These are phyloP conservation scores for Solanum appendiculatum DNA, from an alignment of 257 asterid genomes.

Conservation along the genomic window DNA sequence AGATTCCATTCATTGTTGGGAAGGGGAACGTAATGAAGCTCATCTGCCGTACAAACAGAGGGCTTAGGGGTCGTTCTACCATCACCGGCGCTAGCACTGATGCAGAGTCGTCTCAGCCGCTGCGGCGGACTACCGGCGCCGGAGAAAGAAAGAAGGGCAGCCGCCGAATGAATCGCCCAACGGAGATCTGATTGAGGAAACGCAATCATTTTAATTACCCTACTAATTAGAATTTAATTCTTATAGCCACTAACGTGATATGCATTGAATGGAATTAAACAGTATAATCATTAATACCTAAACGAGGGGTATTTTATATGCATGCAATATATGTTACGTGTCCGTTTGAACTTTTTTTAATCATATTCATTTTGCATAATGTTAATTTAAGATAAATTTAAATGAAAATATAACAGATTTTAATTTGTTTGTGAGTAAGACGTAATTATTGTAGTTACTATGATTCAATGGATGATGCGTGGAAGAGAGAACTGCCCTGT, in stretches of 20 bases:
- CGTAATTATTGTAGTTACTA: background rate
- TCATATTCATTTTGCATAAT: background rate
- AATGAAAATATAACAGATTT: background rate
- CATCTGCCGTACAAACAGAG: conserved; percentile 89
- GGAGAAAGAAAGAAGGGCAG: conserved; percentile 30
- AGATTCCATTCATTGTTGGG: conserved; percentile 63
- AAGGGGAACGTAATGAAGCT: conserved; percentile 86
- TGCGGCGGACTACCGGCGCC: conserved; percentile 11
- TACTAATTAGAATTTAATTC: no score
- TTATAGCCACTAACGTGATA: no score
- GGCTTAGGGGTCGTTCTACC: conserved; percentile 35
- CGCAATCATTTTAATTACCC: background rate
- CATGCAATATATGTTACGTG: background rate
- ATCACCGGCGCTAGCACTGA: background rate
- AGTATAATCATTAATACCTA: no score
- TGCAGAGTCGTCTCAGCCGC: background rate
- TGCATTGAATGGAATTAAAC: no score
- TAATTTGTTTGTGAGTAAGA: background rate
- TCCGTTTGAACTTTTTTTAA: background rate
- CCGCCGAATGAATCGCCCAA: conserved; percentile 55
- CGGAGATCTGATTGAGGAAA: conserved; percentile 37
- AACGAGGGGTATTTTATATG: background rate
- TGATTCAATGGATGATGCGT: background rate
- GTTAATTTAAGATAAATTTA: background rate
- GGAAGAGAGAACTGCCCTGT: background rate